Conservation (phyloP, 371 early-diverging fungal genomes). For the Syncephalastrum monosporum region DNA sequence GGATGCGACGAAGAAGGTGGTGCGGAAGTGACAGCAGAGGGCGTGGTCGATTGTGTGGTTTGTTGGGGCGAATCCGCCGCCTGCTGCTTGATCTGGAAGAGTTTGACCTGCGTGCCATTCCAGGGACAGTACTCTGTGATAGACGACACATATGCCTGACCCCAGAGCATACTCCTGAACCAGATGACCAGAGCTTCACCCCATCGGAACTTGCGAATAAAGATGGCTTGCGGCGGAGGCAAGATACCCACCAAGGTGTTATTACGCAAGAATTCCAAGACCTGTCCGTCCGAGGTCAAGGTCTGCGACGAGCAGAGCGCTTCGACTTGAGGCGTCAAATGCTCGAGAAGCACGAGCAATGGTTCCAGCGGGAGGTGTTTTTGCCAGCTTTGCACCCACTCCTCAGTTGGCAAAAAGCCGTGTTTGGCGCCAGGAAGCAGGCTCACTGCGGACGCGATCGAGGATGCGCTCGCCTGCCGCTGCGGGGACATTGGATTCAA, state of each 20-base stretch:
- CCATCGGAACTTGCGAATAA: constrained; percentile 55
- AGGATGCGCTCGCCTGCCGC: constrained; percentile 22
- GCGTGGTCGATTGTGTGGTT: too few relatives aligned
- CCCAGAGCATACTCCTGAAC: constrained; percentile 70
- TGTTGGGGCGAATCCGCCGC: background rate
- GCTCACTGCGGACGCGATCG: constrained; percentile 18
- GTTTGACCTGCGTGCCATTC: constrained; percentile 61
- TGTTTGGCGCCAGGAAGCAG: constrained; percentile 39
- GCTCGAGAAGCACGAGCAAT: constrained; percentile 55
- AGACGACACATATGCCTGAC: constrained; percentile 58
- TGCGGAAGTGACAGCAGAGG: too few relatives aligned
- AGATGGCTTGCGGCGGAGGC: constrained; percentile 38
- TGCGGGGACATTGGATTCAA: constrained; percentile 8
- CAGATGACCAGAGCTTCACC: constrained; percentile 60
- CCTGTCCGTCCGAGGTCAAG: constrained; percentile 33
- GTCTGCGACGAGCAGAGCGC: constrained; percentile 34
- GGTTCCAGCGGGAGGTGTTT: constrained; percentile 65
- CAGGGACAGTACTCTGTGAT: constrained; percentile 57
- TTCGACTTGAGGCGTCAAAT: constrained; percentile 67
- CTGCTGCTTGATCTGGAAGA: constrained; percentile 58
- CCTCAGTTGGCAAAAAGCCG: constrained; percentile 44
- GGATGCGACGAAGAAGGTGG: too few relatives aligned
- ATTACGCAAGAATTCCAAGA: constrained; percentile 34
- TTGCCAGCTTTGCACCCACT: constrained; percentile 61
- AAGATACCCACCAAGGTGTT: constrained; percentile 41